phyloP scores from a whole-genome alignment of 1,284 basidiomycete genomes.

The Cutaneotrichosporon cutaneum region DNA sequence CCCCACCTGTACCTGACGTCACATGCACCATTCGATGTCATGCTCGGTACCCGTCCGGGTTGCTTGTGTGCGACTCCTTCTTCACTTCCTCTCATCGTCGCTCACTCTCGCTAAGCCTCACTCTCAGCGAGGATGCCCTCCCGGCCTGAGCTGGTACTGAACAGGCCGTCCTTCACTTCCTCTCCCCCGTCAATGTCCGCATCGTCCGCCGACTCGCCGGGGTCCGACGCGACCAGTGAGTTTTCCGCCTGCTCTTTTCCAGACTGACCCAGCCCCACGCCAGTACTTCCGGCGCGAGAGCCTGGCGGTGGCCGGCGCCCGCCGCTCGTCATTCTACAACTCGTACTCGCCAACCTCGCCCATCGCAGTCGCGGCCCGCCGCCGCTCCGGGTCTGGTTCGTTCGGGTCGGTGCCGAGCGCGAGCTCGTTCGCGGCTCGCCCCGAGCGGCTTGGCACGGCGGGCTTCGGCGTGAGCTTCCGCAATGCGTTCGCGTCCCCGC shows the following conservation, averaged over 20 bases:
- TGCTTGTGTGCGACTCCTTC: not conserved
- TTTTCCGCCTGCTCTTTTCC: not conserved
- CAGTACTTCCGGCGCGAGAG: slow-evolving; percentile 7
- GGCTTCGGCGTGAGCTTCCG: slow-evolving; percentile 8
- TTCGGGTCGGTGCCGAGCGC: not conserved
- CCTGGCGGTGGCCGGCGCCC: slow-evolving; percentile 2
- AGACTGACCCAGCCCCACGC: slow-evolving; percentile 4
- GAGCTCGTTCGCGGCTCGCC: not conserved
- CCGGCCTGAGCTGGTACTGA: not conserved
- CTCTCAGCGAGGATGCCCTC: not conserved
- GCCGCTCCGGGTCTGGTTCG: not conserved
- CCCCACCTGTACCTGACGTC: slow-evolving; percentile 2
- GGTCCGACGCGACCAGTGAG: not conserved
- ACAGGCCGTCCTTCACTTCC: not conserved
- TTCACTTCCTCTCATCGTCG: not conserved
- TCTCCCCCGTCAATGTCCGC: slow-evolving; percentile 6
- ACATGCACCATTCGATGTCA: not conserved
- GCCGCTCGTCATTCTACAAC: slow-evolving; percentile 9
- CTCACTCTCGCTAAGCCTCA: not conserved
- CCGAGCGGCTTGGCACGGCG: not conserved
- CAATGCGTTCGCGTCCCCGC: not conserved
- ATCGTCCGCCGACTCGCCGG: not conserved
- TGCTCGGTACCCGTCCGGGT: not conserved
- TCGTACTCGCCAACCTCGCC: slow-evolving; percentile 1
- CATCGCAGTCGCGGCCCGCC: not conserved